Evolutionary conservation across 805 yeast species (phyloP).

Genomic region (Debaryomyces prosopidis): DNA sequence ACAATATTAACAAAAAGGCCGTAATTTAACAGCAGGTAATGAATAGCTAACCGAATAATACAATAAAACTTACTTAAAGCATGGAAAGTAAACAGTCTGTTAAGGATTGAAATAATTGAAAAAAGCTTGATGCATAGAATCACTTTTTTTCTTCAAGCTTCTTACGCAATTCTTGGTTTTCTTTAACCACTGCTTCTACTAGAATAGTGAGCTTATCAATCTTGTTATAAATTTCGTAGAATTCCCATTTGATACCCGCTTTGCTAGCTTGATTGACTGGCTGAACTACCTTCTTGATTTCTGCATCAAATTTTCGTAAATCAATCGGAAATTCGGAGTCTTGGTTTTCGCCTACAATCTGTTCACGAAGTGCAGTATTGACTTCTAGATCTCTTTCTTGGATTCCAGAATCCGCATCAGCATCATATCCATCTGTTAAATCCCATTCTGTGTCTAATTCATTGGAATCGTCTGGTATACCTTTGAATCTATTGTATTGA

Average conservation of each 20-base stretch:
- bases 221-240: constrained; percentile 53
- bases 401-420: constrained; percentile 35
- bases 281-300: constrained; percentile 53
- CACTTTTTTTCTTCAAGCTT: not conserved
- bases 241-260: constrained; percentile 65
- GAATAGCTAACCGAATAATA: too few species aligned
- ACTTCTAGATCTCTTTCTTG: constrained; percentile 41
- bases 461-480: constrained; percentile 75
- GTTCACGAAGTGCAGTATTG: constrained; percentile 42
- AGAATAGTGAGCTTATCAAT: constrained; percentile 46
- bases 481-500: constrained; percentile 63
- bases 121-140: too few species aligned
- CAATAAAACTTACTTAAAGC: too few species aligned
- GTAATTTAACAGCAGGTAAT: too few species aligned
- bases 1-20: too few species aligned
- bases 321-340: constrained; percentile 70
- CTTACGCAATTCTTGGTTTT: constrained; percentile 29
- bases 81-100: too few species aligned
- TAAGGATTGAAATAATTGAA: too few species aligned
- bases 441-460: constrained; percentile 82
- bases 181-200: constrained; percentile 39
- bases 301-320: constrained; percentile 48
- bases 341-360: constrained; percentile 60
- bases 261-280: constrained; percentile 58
- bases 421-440: constrained; percentile 67